phyloP scores from a whole-genome alignment of 441 rosid species.

The Pelargonium fulgidum region DNA sequence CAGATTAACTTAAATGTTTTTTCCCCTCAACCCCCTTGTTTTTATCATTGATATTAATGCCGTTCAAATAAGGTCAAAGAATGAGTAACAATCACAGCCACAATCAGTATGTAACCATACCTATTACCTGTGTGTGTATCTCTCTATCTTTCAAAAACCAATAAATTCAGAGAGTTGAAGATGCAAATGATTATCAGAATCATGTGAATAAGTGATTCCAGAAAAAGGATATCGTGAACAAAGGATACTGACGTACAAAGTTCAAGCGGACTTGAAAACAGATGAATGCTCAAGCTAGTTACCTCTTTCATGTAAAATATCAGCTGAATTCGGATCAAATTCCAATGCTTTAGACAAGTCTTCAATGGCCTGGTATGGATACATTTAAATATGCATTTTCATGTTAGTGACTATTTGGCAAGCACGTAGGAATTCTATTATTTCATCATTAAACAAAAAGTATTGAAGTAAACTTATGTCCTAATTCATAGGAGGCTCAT shows the following conservation, averaged over 20 bases:
- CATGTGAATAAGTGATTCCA: neutral
- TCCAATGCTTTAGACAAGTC: slow-evolving; percentile 90
- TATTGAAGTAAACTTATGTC: neutral
- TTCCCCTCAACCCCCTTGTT: neutral
- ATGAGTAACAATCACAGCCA: too few species aligned
- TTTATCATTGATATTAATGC: too few species aligned
- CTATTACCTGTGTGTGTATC: too few species aligned
- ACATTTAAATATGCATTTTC: slow-evolving; percentile 18
- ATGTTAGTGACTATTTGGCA: slow-evolving; percentile 1
- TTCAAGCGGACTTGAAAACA: neutral
- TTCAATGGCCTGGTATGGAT: slow-evolving; percentile 67
- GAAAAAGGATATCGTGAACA: neutral
- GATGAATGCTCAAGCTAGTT: slow-evolving; percentile 21
- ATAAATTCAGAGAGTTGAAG: too few species aligned
- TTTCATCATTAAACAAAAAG: slow-evolving; percentile 6
- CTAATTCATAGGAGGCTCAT: neutral
- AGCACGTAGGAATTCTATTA: slow-evolving; percentile 11
- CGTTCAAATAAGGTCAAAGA: too few species aligned
- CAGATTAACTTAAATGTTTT: neutral
- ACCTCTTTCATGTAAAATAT: slow-evolving; percentile 96
- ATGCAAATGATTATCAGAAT: too few species aligned
- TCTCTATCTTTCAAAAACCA: too few species aligned
- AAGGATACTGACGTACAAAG: neutral
- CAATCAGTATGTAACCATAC: too few species aligned
- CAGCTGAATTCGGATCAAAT: slow-evolving; percentile 81